Evolutionary conservation across 2,329 filamentous ascomycete species (phyloP).

Genomic region (Dothidotthia symphoricarpi): DNA sequence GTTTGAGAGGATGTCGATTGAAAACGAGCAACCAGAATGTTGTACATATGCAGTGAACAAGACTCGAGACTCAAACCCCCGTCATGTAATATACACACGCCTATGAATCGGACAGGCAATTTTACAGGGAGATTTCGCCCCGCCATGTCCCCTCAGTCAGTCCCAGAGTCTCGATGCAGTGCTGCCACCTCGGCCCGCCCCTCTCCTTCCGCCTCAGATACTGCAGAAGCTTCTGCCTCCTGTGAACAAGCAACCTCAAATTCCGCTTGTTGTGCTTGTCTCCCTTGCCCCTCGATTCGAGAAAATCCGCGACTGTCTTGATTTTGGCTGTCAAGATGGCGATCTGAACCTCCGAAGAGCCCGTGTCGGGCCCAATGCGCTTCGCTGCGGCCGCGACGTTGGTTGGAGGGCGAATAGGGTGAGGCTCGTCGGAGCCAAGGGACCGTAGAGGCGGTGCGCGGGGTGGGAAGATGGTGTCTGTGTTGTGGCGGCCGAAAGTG

Average conservation of each 20-base stretch:
- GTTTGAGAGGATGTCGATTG: too few relatives aligned
- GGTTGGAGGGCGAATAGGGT: constrained; percentile 46
- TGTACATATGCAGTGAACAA: constrained; percentile 6
- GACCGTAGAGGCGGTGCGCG: constrained; percentile 52
- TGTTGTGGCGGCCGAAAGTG: constrained; percentile 87
- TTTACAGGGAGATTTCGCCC: constrained; percentile 76
- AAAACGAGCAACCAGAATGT: too few relatives aligned
- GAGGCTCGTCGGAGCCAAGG: constrained; percentile 46
- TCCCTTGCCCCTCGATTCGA: constrained; percentile 69
- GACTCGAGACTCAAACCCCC: neutral
- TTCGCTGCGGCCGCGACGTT: constrained; percentile 40
- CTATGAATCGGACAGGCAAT: neutral
- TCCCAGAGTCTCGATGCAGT: constrained; percentile 80
- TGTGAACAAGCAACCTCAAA: constrained; percentile 79
- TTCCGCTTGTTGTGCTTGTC: constrained; percentile 96
- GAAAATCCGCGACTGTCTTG: constrained; percentile 68
- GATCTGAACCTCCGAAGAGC: constrained; percentile 95
- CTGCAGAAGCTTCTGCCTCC: constrained; percentile 79
- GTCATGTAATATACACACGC: neutral
- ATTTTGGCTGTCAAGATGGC: constrained; percentile 96
- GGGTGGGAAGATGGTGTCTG: constrained; percentile 67
- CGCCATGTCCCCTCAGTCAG: constrained; percentile 87
- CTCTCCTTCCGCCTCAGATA: constrained; percentile 89
- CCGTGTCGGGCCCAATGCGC: constrained; percentile 87
- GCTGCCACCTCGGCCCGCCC: constrained; percentile 84